Evolutionary conservation across 169 alveolate genomes (phyloP).

Genomic region (Besnoitia besnoiti): DNA sequence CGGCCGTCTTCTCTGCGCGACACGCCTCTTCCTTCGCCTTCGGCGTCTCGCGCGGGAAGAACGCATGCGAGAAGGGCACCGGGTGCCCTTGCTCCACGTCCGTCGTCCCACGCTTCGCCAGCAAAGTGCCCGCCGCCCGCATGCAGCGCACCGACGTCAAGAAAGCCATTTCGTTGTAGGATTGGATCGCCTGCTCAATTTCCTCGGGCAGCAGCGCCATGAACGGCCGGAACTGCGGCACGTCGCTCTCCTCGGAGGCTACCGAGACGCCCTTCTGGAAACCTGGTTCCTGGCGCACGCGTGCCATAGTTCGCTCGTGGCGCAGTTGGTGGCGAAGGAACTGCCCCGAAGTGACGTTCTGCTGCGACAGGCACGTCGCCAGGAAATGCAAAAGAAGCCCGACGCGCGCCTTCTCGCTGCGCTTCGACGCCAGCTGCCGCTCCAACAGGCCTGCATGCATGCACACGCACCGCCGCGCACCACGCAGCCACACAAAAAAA

Average conservation of each 20-base stretch:
- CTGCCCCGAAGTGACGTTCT: not conserved
- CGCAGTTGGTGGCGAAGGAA: not conserved
- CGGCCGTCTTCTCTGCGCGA: not conserved
- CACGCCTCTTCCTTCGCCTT: not conserved
- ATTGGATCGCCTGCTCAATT: not conserved
- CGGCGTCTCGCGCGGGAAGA: not conserved
- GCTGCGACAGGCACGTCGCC: not conserved
- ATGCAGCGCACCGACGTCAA: not conserved
- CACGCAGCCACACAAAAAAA: not conserved
- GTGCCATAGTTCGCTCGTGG: not conserved
- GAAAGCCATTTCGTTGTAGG: slow-evolving; percentile 10
- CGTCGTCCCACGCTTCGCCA: not conserved
- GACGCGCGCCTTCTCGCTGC: not conserved
- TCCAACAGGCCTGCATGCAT: not conserved
- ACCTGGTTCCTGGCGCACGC: not conserved
- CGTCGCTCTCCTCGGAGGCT: not conserved
- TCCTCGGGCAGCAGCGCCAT: slow-evolving; percentile 25
- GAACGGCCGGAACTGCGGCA: not conserved
- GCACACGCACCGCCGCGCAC: not conserved
- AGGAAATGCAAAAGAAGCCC: not conserved
- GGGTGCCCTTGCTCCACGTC: not conserved
- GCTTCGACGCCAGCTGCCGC: not conserved
- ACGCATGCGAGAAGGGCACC: not conserved
- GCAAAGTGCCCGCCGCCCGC: not conserved
- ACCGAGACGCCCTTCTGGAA: not conserved